phyloP scores from a whole-genome alignment of 768 basidiomycete genomes.

The Mycena amicta region DNA sequence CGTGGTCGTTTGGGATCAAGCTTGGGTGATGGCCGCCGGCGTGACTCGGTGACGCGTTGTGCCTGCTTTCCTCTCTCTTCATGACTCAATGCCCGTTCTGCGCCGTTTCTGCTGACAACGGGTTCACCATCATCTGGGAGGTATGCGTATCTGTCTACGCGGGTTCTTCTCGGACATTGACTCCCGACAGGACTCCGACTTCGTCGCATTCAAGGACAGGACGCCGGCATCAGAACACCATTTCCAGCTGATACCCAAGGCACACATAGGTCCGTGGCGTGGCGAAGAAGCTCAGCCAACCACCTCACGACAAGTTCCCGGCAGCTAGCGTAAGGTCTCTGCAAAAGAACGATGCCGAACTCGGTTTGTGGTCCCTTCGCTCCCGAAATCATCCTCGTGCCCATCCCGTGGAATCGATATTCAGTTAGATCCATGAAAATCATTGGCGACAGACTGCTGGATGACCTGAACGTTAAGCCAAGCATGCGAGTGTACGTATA shows the following conservation, averaged over 20 bases:
- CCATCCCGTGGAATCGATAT: not conserved
- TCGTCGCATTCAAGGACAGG: slow-evolving; percentile 55
- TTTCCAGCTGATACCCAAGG: slow-evolving; percentile 53
- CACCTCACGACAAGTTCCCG: slow-evolving; percentile 4
- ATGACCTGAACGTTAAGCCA: slow-evolving; percentile 43
- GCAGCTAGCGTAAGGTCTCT: slow-evolving; percentile 61
- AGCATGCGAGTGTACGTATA: slow-evolving; percentile 48
- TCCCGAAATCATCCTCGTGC: not conserved
- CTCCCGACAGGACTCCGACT: slow-evolving; percentile 42
- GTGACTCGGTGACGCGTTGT: not conserved
- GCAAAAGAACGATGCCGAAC: slow-evolving; percentile 41
- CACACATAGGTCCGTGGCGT: slow-evolving; percentile 52
- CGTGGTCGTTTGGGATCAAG: not conserved
- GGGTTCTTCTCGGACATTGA: not conserved
- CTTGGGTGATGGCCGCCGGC: not conserved
- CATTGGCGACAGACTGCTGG: slow-evolving; percentile 57
- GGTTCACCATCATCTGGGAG: slow-evolving; percentile 55
- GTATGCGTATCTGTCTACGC: slow-evolving; percentile 28
- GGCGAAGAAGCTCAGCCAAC: not conserved
- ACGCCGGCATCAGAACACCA: slow-evolving; percentile 54
- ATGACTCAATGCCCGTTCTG: slow-evolving; percentile 55
- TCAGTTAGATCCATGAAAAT: slow-evolving; percentile 49
- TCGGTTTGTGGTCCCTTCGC: slow-evolving; percentile 42
- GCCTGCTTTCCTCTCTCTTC: slow-evolving; percentile 48
- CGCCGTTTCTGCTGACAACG: slow-evolving; percentile 39